Base-by-base conservation (phyloP, 1,284 basidiomycete species). In the Meripilus lineatus region DNA sequence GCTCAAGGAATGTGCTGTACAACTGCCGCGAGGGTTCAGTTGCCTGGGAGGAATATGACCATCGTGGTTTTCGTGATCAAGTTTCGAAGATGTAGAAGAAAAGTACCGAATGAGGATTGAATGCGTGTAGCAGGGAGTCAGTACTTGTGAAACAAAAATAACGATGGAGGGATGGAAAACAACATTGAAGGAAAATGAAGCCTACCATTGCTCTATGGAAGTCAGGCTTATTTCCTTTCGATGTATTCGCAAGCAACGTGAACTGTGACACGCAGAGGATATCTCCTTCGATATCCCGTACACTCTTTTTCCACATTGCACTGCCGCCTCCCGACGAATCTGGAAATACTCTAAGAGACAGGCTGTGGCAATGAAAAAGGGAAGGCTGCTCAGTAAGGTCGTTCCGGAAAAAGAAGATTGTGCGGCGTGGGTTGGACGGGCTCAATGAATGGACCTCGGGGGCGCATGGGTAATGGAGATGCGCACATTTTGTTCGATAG, bases 181-280 rank as follows among this genome's bases (percentile, higher is more conserved):
- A 24, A 28, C 47, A 47, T 45, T 47, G 40, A 22, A 35, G 39
- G 4, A 43, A 28, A 34, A 28, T 32, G 40, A 44, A 49, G 59
- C 67, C 37, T 50, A 88, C 90, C 91, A 94, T 93, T 3, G 91
- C 89, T 41, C 75, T 76, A 65, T 94, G 92, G 61, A 94, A 95
- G 63, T 94, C 92, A 30, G 86, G 92, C 58, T 93, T 92, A 55
- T 75, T 83, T 17, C 90, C 91, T 64, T 93, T 93, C 47, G 74
- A 70, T 6, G 90, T 93, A 52, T 84, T 84, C n/a, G 90, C 92
- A 56, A 92, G 68, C 14, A 95, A 72, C 0, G 92, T 95, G 62
- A 95, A 95, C 55, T 95, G 92, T 1, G 90, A 93, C 13, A 93
- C 89, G 54, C 91, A 93, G 20, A 95, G 74, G 11, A 95, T 76